Conservation (phyloP, 441 rosid genomes). For the Populus hybrid region DNA sequence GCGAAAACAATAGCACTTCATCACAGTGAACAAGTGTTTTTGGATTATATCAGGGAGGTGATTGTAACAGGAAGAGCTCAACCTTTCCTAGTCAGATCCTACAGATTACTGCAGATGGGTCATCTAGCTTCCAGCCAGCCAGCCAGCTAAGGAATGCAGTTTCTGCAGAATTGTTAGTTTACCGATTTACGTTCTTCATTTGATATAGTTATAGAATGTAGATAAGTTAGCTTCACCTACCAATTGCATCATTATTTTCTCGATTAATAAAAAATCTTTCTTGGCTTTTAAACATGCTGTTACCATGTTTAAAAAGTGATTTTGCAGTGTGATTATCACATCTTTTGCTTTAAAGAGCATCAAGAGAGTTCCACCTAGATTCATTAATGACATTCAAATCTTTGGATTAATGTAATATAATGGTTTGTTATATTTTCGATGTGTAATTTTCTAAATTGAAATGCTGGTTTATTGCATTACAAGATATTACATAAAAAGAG, state of each 20-base stretch:
- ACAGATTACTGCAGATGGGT: slow-evolving; percentile 4
- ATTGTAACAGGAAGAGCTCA: slow-evolving; percentile 3
- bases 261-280: too few species aligned
- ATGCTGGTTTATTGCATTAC: too few species aligned
- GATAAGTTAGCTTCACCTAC: slow-evolving; percentile 8
- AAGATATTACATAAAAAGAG: too few species aligned
- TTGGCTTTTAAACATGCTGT: too few species aligned
- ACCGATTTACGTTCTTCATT: neutral
- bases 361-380: too few species aligned
- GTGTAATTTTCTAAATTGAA: too few species aligned
- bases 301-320: too few species aligned
- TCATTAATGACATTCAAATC: too few species aligned
- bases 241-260: neutral
- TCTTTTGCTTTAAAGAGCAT: too few species aligned
- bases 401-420: too few species aligned
- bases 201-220: slow-evolving; percentile 12
- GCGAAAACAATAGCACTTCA: slow-evolving; percentile 53
- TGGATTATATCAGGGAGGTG: neutral
- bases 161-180: slow-evolving; percentile 10
- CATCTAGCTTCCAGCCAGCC: slow-evolving; percentile 4
- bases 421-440: too few species aligned
- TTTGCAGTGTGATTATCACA: too few species aligned
- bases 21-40: slow-evolving; percentile 13
- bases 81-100: neutral
- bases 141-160: slow-evolving; percentile 11